phyloP scores from a whole-genome alignment of 139 green algal genomes.

The Mychonastes homosphaera region DNA sequence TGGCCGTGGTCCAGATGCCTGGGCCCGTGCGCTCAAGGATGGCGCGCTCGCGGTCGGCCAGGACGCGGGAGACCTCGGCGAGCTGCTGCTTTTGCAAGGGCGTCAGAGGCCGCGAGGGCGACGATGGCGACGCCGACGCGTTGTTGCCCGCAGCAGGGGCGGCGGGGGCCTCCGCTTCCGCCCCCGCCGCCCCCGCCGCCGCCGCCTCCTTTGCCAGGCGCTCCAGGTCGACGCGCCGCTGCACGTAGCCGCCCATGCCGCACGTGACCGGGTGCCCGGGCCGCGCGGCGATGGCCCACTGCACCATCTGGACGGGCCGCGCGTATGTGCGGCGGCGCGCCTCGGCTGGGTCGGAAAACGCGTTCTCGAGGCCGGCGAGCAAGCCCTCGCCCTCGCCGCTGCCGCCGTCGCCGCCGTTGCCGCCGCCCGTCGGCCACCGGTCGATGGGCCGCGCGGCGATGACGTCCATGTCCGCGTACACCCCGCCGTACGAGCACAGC shows the following conservation, averaged over 20 bases:
- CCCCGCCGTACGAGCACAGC: constrained; percentile 20
- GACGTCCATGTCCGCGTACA: constrained; percentile 23
- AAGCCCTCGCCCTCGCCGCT: constrained; percentile 16
- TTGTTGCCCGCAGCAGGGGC: no score
- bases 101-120: no score
- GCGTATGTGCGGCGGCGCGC: constrained; percentile 13
- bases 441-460: constrained; percentile 5
- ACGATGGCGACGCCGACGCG: no score
- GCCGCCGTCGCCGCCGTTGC: no score
- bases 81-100: no score
- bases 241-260: constrained; percentile 18
- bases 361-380: constrained; percentile 22
- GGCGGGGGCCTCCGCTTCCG: no score
- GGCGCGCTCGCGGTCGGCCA: constrained; percentile 15
- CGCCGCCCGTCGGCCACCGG: constrained; percentile 13
- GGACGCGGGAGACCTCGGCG: neutral
- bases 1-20: constrained; percentile 19
- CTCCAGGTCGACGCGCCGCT: constrained; percentile 7
- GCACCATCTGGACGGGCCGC: constrained; percentile 22
- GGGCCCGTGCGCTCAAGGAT: constrained; percentile 23
- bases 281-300: constrained; percentile 18
- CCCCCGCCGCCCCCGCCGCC: neutral
- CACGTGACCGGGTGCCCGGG: constrained; percentile 18
- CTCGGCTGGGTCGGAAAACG: constrained; percentile 10
- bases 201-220: no score